These are phyloP conservation scores for Madurella fahalii DNA, from an alignment of 2,329 filamentous ascomycete species.

Conservation along the genomic window DNA sequence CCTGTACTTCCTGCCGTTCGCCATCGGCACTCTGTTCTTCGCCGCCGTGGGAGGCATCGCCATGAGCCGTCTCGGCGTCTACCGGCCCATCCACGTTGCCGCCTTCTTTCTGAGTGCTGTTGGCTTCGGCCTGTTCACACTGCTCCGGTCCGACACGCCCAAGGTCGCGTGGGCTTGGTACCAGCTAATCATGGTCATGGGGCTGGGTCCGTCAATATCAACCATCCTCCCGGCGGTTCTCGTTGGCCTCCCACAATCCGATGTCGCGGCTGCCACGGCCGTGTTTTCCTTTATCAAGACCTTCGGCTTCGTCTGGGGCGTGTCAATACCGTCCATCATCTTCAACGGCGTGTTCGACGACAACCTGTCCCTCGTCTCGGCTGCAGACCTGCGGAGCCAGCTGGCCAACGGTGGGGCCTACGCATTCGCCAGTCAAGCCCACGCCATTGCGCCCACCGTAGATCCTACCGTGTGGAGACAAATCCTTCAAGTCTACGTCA, in stretches of 20 bases:
- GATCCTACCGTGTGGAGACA: not conserved
- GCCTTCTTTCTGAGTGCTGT: slow-evolving; percentile 37
- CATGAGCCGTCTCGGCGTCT: slow-evolving; percentile 33
- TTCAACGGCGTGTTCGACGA: not conserved
- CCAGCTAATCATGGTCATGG: slow-evolving; percentile 39
- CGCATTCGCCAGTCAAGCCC: slow-evolving; percentile 2
- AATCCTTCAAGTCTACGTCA: not conserved
- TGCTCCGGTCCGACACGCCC: slow-evolving; percentile 31
- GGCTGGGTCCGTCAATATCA: slow-evolving; percentile 40
- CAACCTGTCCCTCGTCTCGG: not conserved
- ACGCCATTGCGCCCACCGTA: not conserved
- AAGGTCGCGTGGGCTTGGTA: slow-evolving; percentile 38
- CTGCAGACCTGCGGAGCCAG: not conserved
- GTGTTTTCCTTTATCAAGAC: slow-evolving; percentile 41
- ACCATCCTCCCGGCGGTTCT: slow-evolving; percentile 42
- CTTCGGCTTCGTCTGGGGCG: slow-evolving; percentile 42
- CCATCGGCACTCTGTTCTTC: slow-evolving; percentile 28
- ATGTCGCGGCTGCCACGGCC: slow-evolving; percentile 34
- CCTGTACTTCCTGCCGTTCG: slow-evolving; percentile 30
- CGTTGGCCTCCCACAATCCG: slow-evolving; percentile 32
- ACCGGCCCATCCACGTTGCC: slow-evolving; percentile 32
- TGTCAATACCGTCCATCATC: not conserved
- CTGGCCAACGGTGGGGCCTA: slow-evolving; percentile 2
- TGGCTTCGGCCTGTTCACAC: slow-evolving; percentile 39
- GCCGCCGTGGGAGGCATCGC: slow-evolving; percentile 27